Evolutionary conservation across 352 stramenopile genomes (phyloP).

Genomic region (Globisporangium polare): DNA sequence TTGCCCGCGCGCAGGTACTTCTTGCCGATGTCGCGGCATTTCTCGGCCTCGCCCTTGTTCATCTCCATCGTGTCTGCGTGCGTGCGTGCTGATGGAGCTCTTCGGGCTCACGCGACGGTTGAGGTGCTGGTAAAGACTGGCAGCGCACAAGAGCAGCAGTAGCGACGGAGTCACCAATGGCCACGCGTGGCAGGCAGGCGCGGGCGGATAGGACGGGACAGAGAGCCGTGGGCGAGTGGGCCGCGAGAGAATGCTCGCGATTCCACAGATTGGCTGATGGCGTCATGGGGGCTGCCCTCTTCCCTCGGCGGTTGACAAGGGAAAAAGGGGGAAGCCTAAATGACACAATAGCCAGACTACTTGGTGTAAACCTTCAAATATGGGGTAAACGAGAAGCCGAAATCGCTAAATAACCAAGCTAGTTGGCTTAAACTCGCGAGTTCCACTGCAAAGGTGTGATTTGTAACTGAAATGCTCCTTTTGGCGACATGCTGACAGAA

Average conservation of each 20-base stretch:
- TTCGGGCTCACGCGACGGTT: background rate
- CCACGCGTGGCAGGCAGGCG: no score
- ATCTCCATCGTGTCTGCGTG: slow-evolving; percentile 82
- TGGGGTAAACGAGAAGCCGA: background rate
- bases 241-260: no score
- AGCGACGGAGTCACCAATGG: no score
- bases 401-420: background rate
- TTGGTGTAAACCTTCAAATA: background rate
- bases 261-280: no score
- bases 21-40: slow-evolving; percentile 89
- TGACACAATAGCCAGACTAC: background rate
- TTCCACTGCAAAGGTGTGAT: no score
- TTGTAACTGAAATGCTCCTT: background rate
- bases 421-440: background rate
- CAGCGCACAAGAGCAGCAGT: background rate
- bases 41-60: slow-evolving; percentile 91
- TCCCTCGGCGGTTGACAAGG: background rate
- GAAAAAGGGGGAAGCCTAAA: background rate
- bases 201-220: no score
- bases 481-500: background rate
- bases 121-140: background rate
- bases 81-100: background rate
- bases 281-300: background rate
- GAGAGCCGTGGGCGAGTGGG: no score
- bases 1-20: slow-evolving; percentile 82